Base-by-base conservation (phyloP, 106 monocot species). In the Gastrodia elata region DNA sequence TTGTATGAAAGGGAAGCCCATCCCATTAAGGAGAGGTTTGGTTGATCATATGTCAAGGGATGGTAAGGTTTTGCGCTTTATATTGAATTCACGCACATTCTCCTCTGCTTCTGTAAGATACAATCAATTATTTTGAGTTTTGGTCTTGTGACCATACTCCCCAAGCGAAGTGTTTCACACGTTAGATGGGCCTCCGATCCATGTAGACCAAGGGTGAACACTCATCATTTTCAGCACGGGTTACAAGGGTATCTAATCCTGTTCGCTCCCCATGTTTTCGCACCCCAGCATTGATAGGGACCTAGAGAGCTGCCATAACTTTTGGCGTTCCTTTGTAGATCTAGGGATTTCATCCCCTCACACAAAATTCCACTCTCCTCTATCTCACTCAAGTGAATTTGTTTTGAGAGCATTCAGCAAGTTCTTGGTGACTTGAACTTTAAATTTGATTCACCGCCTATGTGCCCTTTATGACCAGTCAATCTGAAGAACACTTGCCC, bases 211-310 rank as follows among this genome's bases (percentile, higher is more conserved):
- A 70, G 39, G 24, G 39, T 13, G 6, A 70, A 26, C 70, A 26
- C 70, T 41, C 70, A 70, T 40, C 42, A 7, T 70, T 70, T 42
- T 72, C 43, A 58, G 71, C 64, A 77, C 71, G 71, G 77, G 71
- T 71, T 77, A 77, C 71, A 39, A 70, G 70, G 71, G 71, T 77
- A 41, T 77, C 77, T 77, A 77, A 77, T 77, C 71, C 15, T 71
- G 61, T 71, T 77, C 32, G 34, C 77, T 77, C 39, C 77, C 77
- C 71, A 77, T 77, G 64, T 71, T 78, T 77, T 77, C 40, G 36
- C 78, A 65, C 71, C 78, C 13, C 64, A 72, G 43, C 77, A n/a
- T 77, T 33, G 11, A 72, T 76, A 76, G 34, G 68, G 74, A 59
- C 74, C 52, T 52, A 68, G 46, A 76, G 76, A 76, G 37, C 38